These are phyloP conservation scores for Vanderwaltozyma verrucispora DNA, from an alignment of 805 yeast genomes.

Conservation along the genomic window DNA sequence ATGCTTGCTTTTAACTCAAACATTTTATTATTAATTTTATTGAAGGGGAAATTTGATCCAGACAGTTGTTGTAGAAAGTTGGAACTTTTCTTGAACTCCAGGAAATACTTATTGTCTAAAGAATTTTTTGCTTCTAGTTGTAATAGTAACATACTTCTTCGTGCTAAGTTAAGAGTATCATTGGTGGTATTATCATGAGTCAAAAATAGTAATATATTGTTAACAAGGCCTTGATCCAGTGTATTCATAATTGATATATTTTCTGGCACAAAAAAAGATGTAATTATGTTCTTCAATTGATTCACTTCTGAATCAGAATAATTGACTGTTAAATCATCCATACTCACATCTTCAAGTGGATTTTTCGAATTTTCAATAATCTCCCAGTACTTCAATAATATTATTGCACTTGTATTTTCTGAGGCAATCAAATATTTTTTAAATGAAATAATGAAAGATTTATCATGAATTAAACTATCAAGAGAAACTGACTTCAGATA, in stretches of 20 bases:
- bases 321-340: slow-evolving; percentile 22
- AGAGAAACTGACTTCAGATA: slow-evolving; percentile 11
- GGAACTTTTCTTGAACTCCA: slow-evolving; percentile 52
- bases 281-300: slow-evolving; percentile 19
- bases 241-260: slow-evolving; percentile 13
- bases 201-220: slow-evolving; percentile 8
- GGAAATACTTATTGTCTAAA: slow-evolving; percentile 46
- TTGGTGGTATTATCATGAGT: slow-evolving; percentile 3
- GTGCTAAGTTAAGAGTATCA: slow-evolving; percentile 31
- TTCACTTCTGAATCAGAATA: slow-evolving; percentile 13
- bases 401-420: slow-evolving; percentile 5
- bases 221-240: slow-evolving; percentile 14
- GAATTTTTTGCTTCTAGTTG: slow-evolving; percentile 44
- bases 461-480: slow-evolving; percentile 12
- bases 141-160: slow-evolving; percentile 47
- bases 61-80: slow-evolving; percentile 44
- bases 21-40: background rate
- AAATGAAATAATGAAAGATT: slow-evolving; percentile 10
- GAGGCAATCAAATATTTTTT: slow-evolving; percentile 6
- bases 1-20: background rate
- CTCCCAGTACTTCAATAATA: slow-evolving; percentile 51
- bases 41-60: slow-evolving; percentile 8
- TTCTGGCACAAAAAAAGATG: slow-evolving; percentile 9
- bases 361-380: slow-evolving; percentile 58
- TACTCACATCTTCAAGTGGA: slow-evolving; percentile 46